These are phyloP conservation scores for Moesziomyces antarcticus DNA, from an alignment of 1,284 basidiomycete species.

Conservation along the genomic window DNA sequence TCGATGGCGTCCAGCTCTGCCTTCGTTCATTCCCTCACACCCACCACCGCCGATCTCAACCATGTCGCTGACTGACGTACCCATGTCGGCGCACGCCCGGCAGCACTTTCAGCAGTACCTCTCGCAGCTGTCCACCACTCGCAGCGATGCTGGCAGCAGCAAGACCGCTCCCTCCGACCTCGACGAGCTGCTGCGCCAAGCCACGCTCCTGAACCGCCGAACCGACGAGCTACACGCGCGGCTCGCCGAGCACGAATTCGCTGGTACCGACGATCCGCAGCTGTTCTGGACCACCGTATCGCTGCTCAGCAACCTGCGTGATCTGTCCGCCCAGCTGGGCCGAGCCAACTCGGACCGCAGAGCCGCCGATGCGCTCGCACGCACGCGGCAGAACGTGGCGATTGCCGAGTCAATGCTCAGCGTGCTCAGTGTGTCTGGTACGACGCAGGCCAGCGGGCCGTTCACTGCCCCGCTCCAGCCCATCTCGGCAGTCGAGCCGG, in stretches of 20 bases:
- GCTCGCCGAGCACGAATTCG: not conserved
- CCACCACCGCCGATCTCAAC: not conserved
- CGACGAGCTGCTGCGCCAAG: constrained; percentile 10
- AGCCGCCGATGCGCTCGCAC: constrained; percentile 9
- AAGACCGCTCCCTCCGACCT: constrained; percentile 2
- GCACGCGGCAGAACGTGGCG: constrained; percentile 27
- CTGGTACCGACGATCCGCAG: constrained; percentile 10
- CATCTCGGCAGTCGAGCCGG: not conserved
- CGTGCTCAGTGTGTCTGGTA: constrained; percentile 11
- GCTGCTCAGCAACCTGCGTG: constrained; percentile 26
- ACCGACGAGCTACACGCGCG: constrained; percentile 17
- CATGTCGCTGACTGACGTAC: constrained; percentile 1
- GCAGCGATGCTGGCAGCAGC: constrained; percentile 1
- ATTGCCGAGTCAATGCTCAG: constrained; percentile 26
- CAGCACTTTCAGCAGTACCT: constrained; percentile 35
- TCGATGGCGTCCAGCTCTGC: not conserved
- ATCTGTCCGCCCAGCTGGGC: constrained; percentile 13
- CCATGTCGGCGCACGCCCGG: constrained; percentile 16
- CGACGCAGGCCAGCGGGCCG: not conserved
- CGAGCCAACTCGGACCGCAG: not conserved
- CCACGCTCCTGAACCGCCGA: constrained; percentile 1
- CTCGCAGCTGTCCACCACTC: constrained; percentile 7
- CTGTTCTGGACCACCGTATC: constrained; percentile 39
- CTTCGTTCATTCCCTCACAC: not conserved
- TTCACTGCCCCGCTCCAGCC: constrained; percentile 25